Percentiles rank a stretch among this genome's conserved stretches.
phyloP scores from a whole-genome alignment of 2,329 filamentous ascomycete species.

The Macroventuria anomochaeta region DNA sequence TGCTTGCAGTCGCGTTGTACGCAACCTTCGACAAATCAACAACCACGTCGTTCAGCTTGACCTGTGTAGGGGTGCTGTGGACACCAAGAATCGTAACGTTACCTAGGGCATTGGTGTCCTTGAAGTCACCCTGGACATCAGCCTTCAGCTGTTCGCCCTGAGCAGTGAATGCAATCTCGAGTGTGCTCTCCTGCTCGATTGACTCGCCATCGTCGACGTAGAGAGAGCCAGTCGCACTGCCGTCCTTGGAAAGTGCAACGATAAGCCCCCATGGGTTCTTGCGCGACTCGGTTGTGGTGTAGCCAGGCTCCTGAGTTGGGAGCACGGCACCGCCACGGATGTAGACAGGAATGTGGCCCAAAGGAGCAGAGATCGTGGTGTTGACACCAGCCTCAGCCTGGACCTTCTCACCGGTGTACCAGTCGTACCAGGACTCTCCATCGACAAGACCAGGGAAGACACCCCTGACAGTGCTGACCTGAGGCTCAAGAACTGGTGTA shows the following conservation, averaged over 20 bases:
- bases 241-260: constrained; percentile 63
- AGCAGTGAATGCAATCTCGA: constrained; percentile 61
- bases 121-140: constrained; percentile 59
- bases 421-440: constrained; percentile 76
- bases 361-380: constrained; percentile 65
- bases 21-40: constrained; percentile 55
- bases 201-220: constrained; percentile 81
- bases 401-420: constrained; percentile 71
- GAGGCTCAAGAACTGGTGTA: constrained; percentile 70
- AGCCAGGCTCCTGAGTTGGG: constrained; percentile 70
- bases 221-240: constrained; percentile 65
- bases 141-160: constrained; percentile 56
- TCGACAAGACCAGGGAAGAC: constrained; percentile 71
- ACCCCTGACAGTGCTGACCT: constrained; percentile 66
- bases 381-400: constrained; percentile 61
- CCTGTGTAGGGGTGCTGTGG: constrained; percentile 43
- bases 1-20: constrained; percentile 57
- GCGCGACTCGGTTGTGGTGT: constrained; percentile 70
- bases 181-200: constrained; percentile 61
- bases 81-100: constrained; percentile 71
- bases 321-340: constrained; percentile 72
- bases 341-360: constrained; percentile 74
- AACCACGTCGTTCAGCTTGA: constrained; percentile 57
- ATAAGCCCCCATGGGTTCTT: constrained; percentile 72
- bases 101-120: constrained; percentile 64